These are phyloP conservation scores for Aspergillus thermomutatus DNA, from an alignment of 2,329 filamentous ascomycete species.

Conservation along the genomic window DNA sequence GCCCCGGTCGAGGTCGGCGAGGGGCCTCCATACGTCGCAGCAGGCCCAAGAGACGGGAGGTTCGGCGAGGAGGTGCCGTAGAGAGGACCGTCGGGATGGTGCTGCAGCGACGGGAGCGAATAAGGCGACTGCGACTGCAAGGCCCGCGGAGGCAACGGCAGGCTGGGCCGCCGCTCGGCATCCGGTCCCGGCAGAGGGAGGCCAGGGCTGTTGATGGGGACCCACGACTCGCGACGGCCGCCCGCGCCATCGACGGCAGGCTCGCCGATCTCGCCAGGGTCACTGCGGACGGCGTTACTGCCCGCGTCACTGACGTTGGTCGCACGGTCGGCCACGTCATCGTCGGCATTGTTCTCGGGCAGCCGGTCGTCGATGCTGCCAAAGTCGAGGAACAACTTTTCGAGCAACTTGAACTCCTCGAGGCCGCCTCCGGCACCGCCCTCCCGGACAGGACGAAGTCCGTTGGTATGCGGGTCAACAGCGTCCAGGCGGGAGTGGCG, in stretches of 20 bases:
- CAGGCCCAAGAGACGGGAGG: slow-evolving; percentile 29
- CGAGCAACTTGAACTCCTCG: slow-evolving; percentile 41
- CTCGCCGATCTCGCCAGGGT: slow-evolving; percentile 32
- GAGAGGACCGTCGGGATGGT: slow-evolving; percentile 29
- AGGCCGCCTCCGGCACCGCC: slow-evolving; percentile 29
- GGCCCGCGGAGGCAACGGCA: slow-evolving; percentile 33
- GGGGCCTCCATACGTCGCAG: slow-evolving; percentile 18
- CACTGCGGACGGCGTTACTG: slow-evolving; percentile 41
- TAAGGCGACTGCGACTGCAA: slow-evolving; percentile 35
- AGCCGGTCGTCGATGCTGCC: slow-evolving; percentile 40
- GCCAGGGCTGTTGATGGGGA: slow-evolving; percentile 38
- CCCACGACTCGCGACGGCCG: slow-evolving; percentile 41
- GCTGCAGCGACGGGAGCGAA: slow-evolving; percentile 34
- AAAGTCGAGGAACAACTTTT: slow-evolving; percentile 40
- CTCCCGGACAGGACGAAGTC: slow-evolving; percentile 30
- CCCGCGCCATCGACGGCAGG: slow-evolving; percentile 27
- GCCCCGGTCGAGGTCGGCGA: slow-evolving; percentile 15
- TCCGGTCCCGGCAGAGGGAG: slow-evolving; percentile 30
- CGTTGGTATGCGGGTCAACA: slow-evolving; percentile 26
- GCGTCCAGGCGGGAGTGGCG: slow-evolving; percentile 32
- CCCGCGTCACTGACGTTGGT: slow-evolving; percentile 37
- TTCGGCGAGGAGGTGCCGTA: slow-evolving; percentile 31
- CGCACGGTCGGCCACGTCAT: slow-evolving; percentile 33
- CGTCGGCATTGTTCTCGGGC: slow-evolving; percentile 29
- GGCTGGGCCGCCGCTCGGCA: slow-evolving; percentile 36